These are phyloP conservation scores for Talaromyces verruculosus DNA, from an alignment of 2,329 filamentous ascomycete species.

Conservation along the genomic window DNA sequence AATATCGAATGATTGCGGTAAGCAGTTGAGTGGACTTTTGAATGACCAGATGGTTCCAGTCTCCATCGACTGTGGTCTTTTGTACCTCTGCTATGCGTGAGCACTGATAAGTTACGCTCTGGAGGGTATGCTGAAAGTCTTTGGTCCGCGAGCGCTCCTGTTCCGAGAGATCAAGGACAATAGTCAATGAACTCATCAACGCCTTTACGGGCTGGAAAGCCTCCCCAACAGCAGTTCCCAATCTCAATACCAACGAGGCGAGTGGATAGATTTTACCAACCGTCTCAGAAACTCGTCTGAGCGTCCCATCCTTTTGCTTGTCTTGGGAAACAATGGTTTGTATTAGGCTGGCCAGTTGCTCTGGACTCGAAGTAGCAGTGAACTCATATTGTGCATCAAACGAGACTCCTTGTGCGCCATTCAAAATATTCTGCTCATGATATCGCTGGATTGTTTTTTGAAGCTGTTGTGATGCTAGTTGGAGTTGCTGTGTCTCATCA, in stretches of 20 bases:
- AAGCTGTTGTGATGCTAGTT: background rate
- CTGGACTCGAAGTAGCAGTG: background rate
- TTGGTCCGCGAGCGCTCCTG: background rate
- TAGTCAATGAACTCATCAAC: background rate
- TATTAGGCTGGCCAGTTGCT: background rate
- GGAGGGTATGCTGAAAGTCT: background rate
- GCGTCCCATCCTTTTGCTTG: background rate
- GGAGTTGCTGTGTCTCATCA: background rate
- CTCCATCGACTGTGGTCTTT: background rate
- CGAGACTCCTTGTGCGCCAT: background rate
- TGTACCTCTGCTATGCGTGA: conserved; percentile 6
- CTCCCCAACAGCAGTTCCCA: background rate
- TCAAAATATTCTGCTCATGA: background rate
- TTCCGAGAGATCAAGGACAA: background rate
- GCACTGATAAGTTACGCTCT: background rate
- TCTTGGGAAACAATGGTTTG: background rate
- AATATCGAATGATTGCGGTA: conserved; percentile 4
- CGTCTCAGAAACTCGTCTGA: background rate
- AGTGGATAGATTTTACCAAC: conserved; percentile 1
- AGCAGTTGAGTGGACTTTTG: conserved; percentile 8
- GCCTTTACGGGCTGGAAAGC: conserved; percentile 6
- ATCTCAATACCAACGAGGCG: background rate
- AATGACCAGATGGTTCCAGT: conserved; percentile 7
- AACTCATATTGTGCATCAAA: background rate
- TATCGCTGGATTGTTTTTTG: background rate